Percentiles rank a stretch among this genome's conserved stretches.
Evolutionary conservation across 1,284 basidiomycete genomes (phyloP).

Genomic region (Pisolithus thermaeus): DNA sequence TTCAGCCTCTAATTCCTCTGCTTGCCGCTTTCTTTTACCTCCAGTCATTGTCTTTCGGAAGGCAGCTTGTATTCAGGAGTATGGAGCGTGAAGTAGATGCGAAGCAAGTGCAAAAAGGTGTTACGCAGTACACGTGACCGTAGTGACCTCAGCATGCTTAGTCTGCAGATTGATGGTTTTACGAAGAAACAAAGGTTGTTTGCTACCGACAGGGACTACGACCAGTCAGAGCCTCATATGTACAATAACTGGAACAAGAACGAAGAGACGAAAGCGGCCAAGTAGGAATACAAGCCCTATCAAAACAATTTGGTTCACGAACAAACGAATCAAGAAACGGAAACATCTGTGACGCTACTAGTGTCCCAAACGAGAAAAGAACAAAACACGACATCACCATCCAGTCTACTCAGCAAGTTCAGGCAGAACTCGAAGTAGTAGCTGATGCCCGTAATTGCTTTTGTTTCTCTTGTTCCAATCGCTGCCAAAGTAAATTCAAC

Average conservation of each 20-base stretch:
- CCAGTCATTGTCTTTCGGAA: slow-evolving; percentile 22
- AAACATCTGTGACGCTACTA: background rate
- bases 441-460: slow-evolving; percentile 59
- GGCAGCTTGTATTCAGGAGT: background rate
- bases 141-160: too few species aligned
- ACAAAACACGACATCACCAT: background rate
- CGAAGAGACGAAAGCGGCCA: background rate
- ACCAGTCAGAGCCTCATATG: background rate
- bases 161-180: too few species aligned
- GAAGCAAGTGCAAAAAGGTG: background rate
- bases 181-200: too few species aligned
- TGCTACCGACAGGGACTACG: too few species aligned
- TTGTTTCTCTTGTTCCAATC: slow-evolving; percentile 84
- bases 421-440: slow-evolving; percentile 21
- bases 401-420: slow-evolving; percentile 6
- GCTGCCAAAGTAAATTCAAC: slow-evolving; percentile 36
- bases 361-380: slow-evolving; percentile 7
- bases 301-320: background rate
- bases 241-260: slow-evolving; percentile 1
- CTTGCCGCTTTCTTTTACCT: slow-evolving; percentile 56
- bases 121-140: background rate
- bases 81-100: background rate
- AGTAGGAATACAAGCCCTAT: too few species aligned
- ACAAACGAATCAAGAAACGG: slow-evolving; percentile 5
- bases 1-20: slow-evolving; percentile 52